Evolutionary conservation across 75 land plant species (phyloP), one percentile per base, ranked within the genome.

Genomic region (Cupressus sempervirens): DNA sequence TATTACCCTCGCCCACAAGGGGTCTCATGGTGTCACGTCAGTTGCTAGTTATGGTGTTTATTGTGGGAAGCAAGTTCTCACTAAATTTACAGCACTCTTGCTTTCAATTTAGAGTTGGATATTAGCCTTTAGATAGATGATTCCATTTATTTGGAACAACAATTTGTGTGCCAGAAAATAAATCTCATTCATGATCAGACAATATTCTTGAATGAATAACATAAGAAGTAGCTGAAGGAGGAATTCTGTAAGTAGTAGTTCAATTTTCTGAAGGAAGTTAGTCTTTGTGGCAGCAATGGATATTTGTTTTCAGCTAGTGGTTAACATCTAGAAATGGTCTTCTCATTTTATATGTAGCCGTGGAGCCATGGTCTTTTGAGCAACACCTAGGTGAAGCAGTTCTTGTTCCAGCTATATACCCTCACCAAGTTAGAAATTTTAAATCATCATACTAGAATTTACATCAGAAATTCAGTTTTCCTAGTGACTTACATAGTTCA

Each of bases 1-100:
- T 90, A 89, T 98, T 18, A 98, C 99, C 13, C 93, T 98, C 29
- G 99, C 99, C n/a, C 99, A 98, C 87, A 93, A 94, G 86, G 85
- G 89, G 72, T 88, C 93, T 72, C 99, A 98, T 81, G 99, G 99
- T 30, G 95, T 93, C 4, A 83, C 94, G 41, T 92, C 95, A 52
- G 95, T 98, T 29, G 96, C 98, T 7, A 93, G 70, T 38, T 98
- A 93, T 87, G 95, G 94, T 15, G 68, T 82, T 16, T 87, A 70
- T 85, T 86, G 90, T 35, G 85, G 95, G 73, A 84, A 70, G 81
- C 26, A 90, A 16, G 95, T 96, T 12, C 93, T 92, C 13, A 90
- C 94, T 16, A 85, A 93, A 79, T 45, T 94, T 23, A 93, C 94
- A 32, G 98, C 99, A n/a, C 84, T 96, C n/a, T 84, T 96, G 46